These are phyloP conservation scores for Paracorniculantispora psalliotae DNA, from an alignment of 2,329 filamentous ascomycete genomes.

Conservation along the genomic window DNA sequence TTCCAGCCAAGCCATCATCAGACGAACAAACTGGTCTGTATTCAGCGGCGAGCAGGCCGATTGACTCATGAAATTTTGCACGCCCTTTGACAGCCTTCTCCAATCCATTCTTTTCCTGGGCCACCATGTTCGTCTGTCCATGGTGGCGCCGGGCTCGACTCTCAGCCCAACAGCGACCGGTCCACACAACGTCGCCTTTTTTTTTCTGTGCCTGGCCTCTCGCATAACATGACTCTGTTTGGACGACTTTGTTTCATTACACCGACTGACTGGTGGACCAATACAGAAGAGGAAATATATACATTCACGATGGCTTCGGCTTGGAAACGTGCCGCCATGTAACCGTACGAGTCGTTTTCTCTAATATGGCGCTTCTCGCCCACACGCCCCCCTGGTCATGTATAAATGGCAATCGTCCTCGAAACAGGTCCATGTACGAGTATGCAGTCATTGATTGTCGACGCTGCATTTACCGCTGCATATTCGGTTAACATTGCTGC, in stretches of 20 bases:
- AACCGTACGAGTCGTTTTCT: background rate
- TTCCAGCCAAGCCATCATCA: too few relatives aligned
- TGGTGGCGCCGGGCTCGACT: background rate
- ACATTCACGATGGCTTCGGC: background rate
- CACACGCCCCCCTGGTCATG: background rate
- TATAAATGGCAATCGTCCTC: background rate
- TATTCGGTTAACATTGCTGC: background rate
- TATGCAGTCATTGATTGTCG: background rate
- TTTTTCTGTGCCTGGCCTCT: too few relatives aligned
- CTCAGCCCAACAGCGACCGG: background rate
- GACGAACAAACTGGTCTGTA: too few relatives aligned
- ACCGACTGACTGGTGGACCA: background rate
- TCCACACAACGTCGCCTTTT: background rate
- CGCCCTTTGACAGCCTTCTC: background rate
- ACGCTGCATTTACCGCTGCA: background rate
- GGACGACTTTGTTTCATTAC: background rate
- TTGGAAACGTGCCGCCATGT: background rate
- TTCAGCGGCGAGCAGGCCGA: too few relatives aligned
- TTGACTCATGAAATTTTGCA: background rate
- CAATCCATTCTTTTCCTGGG: background rate
- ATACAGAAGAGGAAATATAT: background rate
- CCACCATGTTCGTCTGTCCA: background rate
- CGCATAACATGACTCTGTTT: too few relatives aligned
- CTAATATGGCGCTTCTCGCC: constrained; percentile 1
- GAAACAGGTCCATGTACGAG: background rate